Base-by-base conservation (phyloP, 495 filamentous ascomycete species). In the Neurospora sp. region DNA sequence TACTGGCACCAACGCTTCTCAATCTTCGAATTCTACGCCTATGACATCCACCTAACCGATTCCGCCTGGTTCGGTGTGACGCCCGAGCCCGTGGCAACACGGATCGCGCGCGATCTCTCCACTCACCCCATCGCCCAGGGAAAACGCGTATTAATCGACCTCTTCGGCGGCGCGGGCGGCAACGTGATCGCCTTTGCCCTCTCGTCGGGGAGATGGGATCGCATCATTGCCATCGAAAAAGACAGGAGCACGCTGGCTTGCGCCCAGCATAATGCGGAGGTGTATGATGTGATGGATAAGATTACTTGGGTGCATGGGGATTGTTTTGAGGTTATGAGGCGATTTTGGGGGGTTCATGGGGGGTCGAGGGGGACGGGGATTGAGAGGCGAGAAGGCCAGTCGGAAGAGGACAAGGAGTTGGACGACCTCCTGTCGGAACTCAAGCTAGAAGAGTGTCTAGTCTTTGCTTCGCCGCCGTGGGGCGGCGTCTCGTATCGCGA, bases 51-150 rank as follows among this genome's bases (percentile, higher is more conserved):
- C 86, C 89, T 98, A 84, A 98, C 96, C 0, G 89, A 94, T 77
- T 89, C 93, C 83, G 91, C 93, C 38, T 99, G 96, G 96, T 99
- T 94, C 82, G 96, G 94, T 66, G 92, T 98, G 10, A 98, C 96
- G 1, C 94, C 96, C 14, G 96, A 98, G 81, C 91, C 90, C 12
- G 88, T 98, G 31, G 96, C 96, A 44, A 89, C 84, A 71, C 88
- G 91, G 81, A 92, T 98, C 73, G 93, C 94, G n/a, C 75, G 86
- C 27, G 91, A 98, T 77, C 79, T 97, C 0, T 82, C 87, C 37
- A 78, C 82, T 23, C 78, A 84, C 75, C 70, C 76, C 72, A 69
- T 78, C 72, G 75, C 79, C 44, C 69, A 59, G 2, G 62, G 5
- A 70, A 93, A 76, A 74, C 84, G 71, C 79, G 87, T 76, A 81